Evolutionary conservation across 2,329 filamentous ascomycete genomes (phyloP), one percentile per base, ranked within the genome.

Genomic region (Fusarium mexicanum): DNA sequence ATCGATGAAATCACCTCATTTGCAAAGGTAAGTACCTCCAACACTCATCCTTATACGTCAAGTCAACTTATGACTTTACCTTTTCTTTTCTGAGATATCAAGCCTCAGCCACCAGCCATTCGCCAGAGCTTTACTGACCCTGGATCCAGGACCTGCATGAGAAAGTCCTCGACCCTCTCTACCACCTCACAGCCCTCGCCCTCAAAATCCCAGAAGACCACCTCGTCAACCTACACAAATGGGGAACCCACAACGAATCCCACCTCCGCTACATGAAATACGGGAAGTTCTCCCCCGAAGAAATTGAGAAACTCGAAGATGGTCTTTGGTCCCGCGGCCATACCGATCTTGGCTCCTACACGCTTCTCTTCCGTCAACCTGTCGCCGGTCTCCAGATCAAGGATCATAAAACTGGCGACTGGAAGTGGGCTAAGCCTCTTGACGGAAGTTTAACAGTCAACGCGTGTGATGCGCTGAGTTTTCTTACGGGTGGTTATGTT

Each of bases 201-300:
- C 84, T 92, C 0, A 85, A 92, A 74, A 82, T 92, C 0, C 88
- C 89, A 0, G 86, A 89, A 41, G 89, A 92, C 83, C 92, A 40
- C 84, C 88, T 70, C 83, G 85, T 24, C 82, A 88, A 72, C 0
- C 22, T 80, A 13, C 90, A 92, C 78, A 84, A 83, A 22, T 92
- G 91, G 78, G 85, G 90, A 5, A 83, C 86, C n/a, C 85, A 87
- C 35, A 86, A 87, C 24, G 89, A 91, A 69, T 88, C 89, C 31
- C 89, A 91, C 65, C 83, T 91, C n/a, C 85, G 90, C 6, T 91
- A 91, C 78, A 91, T 91, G 88, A 84, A 87, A 55, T 91, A 91
- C 69, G 83, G 84, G 14, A 84, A 85, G 1, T 86, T 88, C 41
- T 84, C 82, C 0, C 77, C 83, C 0, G 84, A 87, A n/a, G 85